Conservation (phyloP, 768 basidiomycete species). For the Rhizopogon vesiculosus region DNA sequence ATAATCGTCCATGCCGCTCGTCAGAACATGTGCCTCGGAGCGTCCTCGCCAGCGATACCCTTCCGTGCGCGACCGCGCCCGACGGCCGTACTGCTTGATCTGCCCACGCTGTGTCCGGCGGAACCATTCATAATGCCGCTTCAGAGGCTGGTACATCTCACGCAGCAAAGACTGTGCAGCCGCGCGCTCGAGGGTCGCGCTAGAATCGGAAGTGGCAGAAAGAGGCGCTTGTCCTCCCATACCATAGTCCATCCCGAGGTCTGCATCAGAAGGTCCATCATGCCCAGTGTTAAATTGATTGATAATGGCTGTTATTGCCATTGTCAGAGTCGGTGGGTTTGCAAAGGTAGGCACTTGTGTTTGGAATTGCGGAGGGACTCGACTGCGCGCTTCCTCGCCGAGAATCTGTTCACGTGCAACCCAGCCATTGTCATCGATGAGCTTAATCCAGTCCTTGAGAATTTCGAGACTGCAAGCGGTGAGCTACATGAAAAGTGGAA, state of each 20-base stretch:
- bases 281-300: conserved; percentile 52
- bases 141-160: conserved; percentile 78
- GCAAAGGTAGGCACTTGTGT: conserved; percentile 92
- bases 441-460: conserved; percentile 80
- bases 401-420: conserved; percentile 95
- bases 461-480: conserved; percentile 67
- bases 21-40: conserved; percentile 80
- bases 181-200: conserved; percentile 41
- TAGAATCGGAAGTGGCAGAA: conserved; percentile 34
- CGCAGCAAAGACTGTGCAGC: conserved; percentile 34
- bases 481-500: neutral
- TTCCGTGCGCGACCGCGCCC: conserved; percentile 81
- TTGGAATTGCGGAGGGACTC: conserved; percentile 86
- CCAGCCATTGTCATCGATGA: conserved; percentile 95
- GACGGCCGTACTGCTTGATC: conserved; percentile 84
- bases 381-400: conserved; percentile 94
- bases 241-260: conserved; percentile 64
- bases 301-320: conserved; percentile 92
- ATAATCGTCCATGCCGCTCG: conserved; percentile 96
- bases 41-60: conserved; percentile 95
- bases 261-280: conserved; percentile 46
- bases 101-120: conserved; percentile 90
- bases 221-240: conserved; percentile 53
- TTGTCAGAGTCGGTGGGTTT: conserved; percentile 91
- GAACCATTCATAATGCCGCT: conserved; percentile 96